A percentile compares a stretch with the other conserved stretches of the same genome.
Evolutionary conservation across 2,329 filamentous ascomycete genomes (phyloP).

Genomic region (Clonostachys byssicola): DNA sequence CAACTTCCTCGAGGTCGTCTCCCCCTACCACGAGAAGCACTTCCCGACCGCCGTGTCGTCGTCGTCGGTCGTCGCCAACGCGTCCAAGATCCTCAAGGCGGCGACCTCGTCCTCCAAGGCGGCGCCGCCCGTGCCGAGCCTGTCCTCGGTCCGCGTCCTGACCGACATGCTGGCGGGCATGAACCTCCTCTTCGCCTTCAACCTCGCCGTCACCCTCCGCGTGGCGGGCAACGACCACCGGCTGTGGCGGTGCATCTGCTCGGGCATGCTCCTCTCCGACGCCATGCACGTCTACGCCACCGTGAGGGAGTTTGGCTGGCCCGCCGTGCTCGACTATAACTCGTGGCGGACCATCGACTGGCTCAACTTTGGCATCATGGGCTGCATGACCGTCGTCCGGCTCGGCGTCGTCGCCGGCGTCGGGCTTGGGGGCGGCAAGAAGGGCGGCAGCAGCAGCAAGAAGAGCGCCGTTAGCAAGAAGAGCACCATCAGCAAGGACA

Average conservation of each 20-base stretch:
- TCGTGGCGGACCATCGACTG: slow-evolving; percentile 5
- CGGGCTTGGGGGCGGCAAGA: slow-evolving; percentile 1
- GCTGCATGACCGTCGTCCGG: slow-evolving; percentile 3
- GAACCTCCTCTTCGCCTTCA: slow-evolving; percentile 27
- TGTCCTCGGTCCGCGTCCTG: slow-evolving; percentile 7
- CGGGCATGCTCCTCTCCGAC: slow-evolving; percentile 60
- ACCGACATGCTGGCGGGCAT: slow-evolving; percentile 9
- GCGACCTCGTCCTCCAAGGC: neutral
- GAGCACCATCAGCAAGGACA: neutral
- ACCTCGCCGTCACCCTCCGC: slow-evolving; percentile 26
- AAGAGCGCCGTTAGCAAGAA: neutral
- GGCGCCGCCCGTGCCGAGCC: neutral
- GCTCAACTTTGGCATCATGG: slow-evolving; percentile 5
- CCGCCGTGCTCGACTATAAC: neutral
- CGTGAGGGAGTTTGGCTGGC: slow-evolving; percentile 3
- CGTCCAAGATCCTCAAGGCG: neutral
- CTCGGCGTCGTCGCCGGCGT: slow-evolving; percentile 3
- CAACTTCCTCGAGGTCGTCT: slow-evolving; percentile 19
- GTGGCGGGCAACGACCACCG: slow-evolving; percentile 18
- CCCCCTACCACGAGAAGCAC: slow-evolving; percentile 9
- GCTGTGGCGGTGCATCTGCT: slow-evolving; percentile 26
- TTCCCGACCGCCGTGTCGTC: neutral
- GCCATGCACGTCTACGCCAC: slow-evolving; percentile 21
- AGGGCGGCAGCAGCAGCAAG: slow-evolving; percentile 1
- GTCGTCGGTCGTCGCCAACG: neutral